Conservation (phyloP, 306 rosid species). For the Arachis hypogaea region DNA sequence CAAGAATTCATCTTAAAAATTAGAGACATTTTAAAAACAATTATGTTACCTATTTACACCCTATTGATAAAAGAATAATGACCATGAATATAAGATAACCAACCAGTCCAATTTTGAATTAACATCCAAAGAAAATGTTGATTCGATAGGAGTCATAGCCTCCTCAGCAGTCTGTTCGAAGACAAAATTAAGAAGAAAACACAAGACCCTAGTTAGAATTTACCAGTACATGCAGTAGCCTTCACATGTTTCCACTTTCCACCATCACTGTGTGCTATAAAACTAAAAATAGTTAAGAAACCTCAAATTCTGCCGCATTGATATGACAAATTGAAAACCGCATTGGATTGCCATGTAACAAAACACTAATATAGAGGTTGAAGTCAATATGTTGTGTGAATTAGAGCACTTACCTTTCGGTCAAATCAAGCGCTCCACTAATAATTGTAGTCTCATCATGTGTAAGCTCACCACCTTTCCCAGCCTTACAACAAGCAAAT, state of each 20-base stretch:
- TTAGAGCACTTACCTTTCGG: slow-evolving; percentile 71
- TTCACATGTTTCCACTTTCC: slow-evolving; percentile 22
- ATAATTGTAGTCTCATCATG: slow-evolving; percentile 97
- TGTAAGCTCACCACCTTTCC: slow-evolving; percentile 99
- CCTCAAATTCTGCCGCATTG: slow-evolving; percentile 28
- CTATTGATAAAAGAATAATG: slow-evolving; percentile 16
- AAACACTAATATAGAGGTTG: slow-evolving; percentile 28
- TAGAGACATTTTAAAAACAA: slow-evolving; percentile 19
- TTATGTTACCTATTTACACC: slow-evolving; percentile 26
- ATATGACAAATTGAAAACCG: slow-evolving; percentile 27
- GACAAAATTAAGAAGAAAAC: slow-evolving; percentile 3
- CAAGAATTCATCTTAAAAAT: background rate
- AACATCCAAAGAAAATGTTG: slow-evolving; percentile 93
- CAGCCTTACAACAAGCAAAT: slow-evolving; percentile 65
- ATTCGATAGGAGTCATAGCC: slow-evolving; percentile 99
- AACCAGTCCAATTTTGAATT: slow-evolving; percentile 95
- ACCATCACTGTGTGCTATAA: slow-evolving; percentile 18
- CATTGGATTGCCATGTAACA: slow-evolving; percentile 22
- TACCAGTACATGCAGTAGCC: slow-evolving; percentile 14
- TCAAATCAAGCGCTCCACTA: slow-evolving; percentile 96
- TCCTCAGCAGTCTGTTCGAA: slow-evolving; percentile 87
- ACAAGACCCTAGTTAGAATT: slow-evolving; percentile 3
- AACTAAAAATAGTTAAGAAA: slow-evolving; percentile 33
- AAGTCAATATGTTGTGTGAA: slow-evolving; percentile 20
- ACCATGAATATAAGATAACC: slow-evolving; percentile 38